phyloP scores from a whole-genome alignment of 129 eudicot species.

The Oenanthe sinensis region DNA sequence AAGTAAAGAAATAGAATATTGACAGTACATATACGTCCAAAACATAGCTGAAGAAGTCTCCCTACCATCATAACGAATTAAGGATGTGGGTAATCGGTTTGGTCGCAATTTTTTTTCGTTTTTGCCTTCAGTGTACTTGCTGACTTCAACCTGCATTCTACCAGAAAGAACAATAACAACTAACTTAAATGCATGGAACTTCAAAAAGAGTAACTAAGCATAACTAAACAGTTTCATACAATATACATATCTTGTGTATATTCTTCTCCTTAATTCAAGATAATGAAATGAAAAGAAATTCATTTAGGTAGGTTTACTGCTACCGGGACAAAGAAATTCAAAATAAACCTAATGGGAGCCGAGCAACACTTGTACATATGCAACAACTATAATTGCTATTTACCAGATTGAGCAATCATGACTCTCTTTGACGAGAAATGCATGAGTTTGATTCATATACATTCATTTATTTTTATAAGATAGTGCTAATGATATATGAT shows the following conservation, averaged over 20 bases:
- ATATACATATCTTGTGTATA: not conserved
- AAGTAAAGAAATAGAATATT: conserved; percentile 6
- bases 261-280: not conserved
- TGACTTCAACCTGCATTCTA: conserved; percentile 99
- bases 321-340: not conserved
- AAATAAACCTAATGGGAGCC: not conserved
- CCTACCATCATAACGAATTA: conserved; percentile 93
- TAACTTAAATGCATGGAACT: not conserved
- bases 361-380: not conserved
- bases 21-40: not conserved
- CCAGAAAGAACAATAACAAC: not conserved
- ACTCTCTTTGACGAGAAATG: not conserved
- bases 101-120: conserved; percentile 78
- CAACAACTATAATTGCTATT: not conserved
- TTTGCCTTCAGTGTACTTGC: conserved; percentile 94
- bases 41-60: not conserved
- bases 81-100: conserved; percentile 85
- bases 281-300: not conserved
- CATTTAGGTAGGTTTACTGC: not conserved
- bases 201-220: not conserved
- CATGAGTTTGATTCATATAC: not conserved
- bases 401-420: not conserved
- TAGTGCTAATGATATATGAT: not conserved
- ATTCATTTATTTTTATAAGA: not conserved
- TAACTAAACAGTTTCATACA: not conserved